Conservation (phyloP, 2,329 filamentous ascomycete species). For the Hypoxylon sp. region DNA sequence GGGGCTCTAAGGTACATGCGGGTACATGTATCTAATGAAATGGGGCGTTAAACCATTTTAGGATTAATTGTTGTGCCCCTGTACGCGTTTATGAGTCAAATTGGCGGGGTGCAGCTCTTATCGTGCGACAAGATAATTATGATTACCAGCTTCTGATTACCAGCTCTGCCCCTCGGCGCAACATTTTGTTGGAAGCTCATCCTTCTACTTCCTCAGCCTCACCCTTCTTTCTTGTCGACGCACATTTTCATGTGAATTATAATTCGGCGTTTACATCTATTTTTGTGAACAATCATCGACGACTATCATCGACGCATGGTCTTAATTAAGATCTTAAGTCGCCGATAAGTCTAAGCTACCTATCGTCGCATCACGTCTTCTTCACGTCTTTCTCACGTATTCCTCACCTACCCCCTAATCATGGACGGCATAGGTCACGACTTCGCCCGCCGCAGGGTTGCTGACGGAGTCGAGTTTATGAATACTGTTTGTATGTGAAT, state of each 20-base stretch:
- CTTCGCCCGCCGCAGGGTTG: constrained; percentile 3
- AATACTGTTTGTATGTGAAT: constrained; percentile 11
- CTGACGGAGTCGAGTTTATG: background rate
- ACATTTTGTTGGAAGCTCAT: background rate
- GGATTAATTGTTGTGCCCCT: background rate
- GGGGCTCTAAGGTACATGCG: background rate
- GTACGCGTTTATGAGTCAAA: constrained; percentile 31
- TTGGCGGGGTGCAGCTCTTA: constrained; percentile 27
- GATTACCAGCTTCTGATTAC: background rate
- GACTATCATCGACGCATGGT: background rate
- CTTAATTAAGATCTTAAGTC: background rate
- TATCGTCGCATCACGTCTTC: background rate
- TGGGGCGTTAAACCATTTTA: background rate
- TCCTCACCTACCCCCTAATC: background rate
- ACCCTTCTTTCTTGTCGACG: constrained; percentile 1
- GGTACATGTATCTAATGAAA: background rate
- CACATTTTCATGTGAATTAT: background rate
- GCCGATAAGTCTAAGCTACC: background rate
- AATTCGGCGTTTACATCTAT: background rate
- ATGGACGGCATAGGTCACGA: constrained; percentile 12
- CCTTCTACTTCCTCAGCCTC: background rate
- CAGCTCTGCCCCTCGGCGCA: constrained; percentile 2
- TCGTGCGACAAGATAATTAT: constrained; percentile 9
- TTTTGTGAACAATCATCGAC: background rate
- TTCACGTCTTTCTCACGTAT: background rate